Conservation (phyloP, 2,329 filamentous ascomycete species). For the Neocatenulostroma microsporum region DNA sequence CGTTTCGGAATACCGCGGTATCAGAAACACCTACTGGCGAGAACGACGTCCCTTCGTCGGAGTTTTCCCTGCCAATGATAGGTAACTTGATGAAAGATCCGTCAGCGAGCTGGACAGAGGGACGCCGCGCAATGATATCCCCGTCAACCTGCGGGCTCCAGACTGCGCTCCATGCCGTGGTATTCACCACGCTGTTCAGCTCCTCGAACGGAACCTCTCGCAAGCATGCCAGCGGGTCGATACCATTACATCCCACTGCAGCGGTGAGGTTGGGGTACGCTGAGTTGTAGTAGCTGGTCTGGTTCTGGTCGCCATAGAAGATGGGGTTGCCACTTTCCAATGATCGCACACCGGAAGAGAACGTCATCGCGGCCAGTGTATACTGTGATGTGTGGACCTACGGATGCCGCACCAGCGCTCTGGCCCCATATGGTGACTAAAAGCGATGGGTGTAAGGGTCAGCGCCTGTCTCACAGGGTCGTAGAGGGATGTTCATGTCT, state of each 20-base stretch:
- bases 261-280: too few relatives aligned
- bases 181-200: slow-evolving; percentile 25
- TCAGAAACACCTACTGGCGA: slow-evolving; percentile 48
- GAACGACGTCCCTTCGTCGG: slow-evolving; percentile 57
- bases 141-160: slow-evolving; percentile 47
- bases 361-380: slow-evolving; percentile 42
- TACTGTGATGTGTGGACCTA: slow-evolving; percentile 41
- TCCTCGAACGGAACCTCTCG: slow-evolving; percentile 36
- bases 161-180: slow-evolving; percentile 21
- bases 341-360: slow-evolving; percentile 41
- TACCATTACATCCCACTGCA: too few relatives aligned
- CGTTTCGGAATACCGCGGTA: slow-evolving; percentile 43
- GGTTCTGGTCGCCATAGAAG: too few relatives aligned
- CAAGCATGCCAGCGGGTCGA: slow-evolving; percentile 62
- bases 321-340: slow-evolving; percentile 36
- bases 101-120: slow-evolving; percentile 46
- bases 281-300: too few relatives aligned
- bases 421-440: too few relatives aligned
- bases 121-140: slow-evolving; percentile 49
- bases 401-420: slow-evolving; percentile 39
- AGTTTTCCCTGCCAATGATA: slow-evolving; percentile 56
- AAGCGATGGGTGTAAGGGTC: too few relatives aligned
- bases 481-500: too few relatives aligned
- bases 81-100: slow-evolving; percentile 58
- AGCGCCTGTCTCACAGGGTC: too few relatives aligned